Evolutionary conservation across 208 protist genomes (phyloP).

Genomic region (Trichomonas tenax): DNA sequence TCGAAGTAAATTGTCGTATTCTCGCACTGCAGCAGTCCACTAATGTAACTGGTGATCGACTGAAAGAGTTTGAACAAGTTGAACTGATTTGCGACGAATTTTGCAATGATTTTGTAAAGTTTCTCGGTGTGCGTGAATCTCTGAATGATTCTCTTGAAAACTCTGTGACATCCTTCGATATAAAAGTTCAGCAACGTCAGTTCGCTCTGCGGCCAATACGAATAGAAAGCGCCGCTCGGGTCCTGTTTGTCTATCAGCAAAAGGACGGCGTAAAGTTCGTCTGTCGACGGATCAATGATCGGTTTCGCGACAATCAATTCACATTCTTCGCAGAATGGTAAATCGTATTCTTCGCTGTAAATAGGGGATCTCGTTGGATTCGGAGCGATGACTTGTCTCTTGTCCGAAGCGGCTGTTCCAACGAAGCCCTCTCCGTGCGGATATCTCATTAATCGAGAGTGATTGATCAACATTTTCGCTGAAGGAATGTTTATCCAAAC

Average conservation of each 20-base stretch:
- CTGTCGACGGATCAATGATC: not conserved
- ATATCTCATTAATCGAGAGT: not conserved
- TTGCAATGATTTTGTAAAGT: not conserved
- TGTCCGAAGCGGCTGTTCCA: not conserved
- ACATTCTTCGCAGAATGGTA: constrained; percentile 6
- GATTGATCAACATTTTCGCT: not conserved
- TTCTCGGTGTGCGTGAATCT: not conserved
- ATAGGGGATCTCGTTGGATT: not conserved
- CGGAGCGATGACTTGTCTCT: not conserved
- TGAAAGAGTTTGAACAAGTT: not conserved
- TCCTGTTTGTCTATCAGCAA: not conserved
- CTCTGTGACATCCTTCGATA: not conserved
- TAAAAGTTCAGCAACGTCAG: not conserved
- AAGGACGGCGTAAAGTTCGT: not conserved
- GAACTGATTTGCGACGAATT: not conserved
- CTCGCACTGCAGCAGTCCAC: not conserved
- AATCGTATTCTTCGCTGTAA: constrained; percentile 4
- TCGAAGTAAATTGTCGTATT: not conserved
- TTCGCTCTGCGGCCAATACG: not conserved
- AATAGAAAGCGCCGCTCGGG: not conserved
- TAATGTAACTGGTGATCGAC: not conserved
- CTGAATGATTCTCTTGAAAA: not conserved
- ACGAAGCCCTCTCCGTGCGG: not conserved
- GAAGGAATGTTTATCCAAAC: constrained; percentile 1
- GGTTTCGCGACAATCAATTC: not conserved